Conservation (phyloP, 2,329 filamentous ascomycete genomes). For the Penicillium sp. region DNA sequence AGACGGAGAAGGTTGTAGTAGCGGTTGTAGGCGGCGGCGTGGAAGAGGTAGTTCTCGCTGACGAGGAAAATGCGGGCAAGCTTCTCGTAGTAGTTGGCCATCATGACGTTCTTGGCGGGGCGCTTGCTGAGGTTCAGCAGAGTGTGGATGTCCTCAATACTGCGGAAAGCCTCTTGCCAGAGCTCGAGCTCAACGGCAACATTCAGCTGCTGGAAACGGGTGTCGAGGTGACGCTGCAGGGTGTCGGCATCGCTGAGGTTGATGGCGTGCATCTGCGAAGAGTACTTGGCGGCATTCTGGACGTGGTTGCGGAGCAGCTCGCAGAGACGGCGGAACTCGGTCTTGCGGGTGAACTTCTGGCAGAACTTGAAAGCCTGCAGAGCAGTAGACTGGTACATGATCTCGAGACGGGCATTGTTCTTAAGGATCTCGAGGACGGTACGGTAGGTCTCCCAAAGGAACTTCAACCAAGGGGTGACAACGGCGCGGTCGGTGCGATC, state of each 20-base stretch:
- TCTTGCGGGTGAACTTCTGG: slow-evolving; percentile 97
- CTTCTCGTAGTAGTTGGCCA: slow-evolving; percentile 99
- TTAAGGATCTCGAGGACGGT: slow-evolving; percentile 97
- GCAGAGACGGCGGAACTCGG: slow-evolving; percentile 96
- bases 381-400: slow-evolving; percentile 97
- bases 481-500: slow-evolving; percentile 97
- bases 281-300: slow-evolving; percentile 98
- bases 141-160: slow-evolving; percentile 98
- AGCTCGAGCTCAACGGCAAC: slow-evolving; percentile 96
- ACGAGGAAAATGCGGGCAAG: slow-evolving; percentile 97
- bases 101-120: slow-evolving; percentile 98
- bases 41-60: slow-evolving; percentile 99
- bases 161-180: slow-evolving; percentile 99
- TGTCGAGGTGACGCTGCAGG: slow-evolving; percentile 94
- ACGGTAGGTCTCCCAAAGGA: slow-evolving; percentile 98
- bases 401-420: slow-evolving; percentile 96
- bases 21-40: slow-evolving; percentile 93
- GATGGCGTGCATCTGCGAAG: slow-evolving; percentile 98
- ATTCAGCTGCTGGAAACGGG: slow-evolving; percentile 96
- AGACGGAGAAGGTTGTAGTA: slow-evolving; percentile 97
- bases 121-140: slow-evolving; percentile 97
- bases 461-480: slow-evolving; percentile 98
- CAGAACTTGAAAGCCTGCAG: slow-evolving; percentile 99
- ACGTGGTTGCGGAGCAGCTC: slow-evolving; percentile 98
- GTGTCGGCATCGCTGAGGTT: slow-evolving; percentile 98